Evolutionary conservation across 2,329 filamentous ascomycete species (phyloP), one percentile per base, ranked within the genome.

Genomic region (Blastomyces parvus): DNA sequence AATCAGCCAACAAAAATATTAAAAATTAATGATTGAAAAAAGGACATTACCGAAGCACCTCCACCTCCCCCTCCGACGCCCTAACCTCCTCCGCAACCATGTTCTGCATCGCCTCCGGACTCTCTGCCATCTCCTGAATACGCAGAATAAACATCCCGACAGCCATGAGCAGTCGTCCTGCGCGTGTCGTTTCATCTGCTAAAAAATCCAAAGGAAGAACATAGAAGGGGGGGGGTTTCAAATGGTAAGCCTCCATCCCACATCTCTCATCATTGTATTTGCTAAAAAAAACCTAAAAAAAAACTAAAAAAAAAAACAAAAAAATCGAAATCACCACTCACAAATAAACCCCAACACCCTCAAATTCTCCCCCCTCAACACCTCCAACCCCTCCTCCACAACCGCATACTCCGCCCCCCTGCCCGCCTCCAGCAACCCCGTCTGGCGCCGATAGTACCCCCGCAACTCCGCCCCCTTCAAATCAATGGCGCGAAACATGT

Each of bases 101-200:
- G 3, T 13, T 58, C 11, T 25, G 36, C 55, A 58, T 58, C 36
- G 40, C n/a, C 19, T 27, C 36, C 3, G 55, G 55, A 22, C n/a
- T 19, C 11, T 42, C 55, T 7, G 55, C 33, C 55, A 42, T 38
- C 36, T 58, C 55, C 38, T 58, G n/a, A 6, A 58, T 58, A 8
- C 36, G 55, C 3, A 58, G 36, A 58, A 58, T 42, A 36, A 6
- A 58, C 4, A 13, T 42, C 1, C 55, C 55, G 19, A 58, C 55
- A 19, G n/a, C 33, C 55, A 58, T 58, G 42, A 58, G 55, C 8
- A 58, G 36, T 40, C 36, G 17, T 25, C 55, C 55, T 13, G 36
- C 55, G 11, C 55, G 40, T 3, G 55, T 58, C 38, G 55, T 58
- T 40, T 58, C 55, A 40, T 58, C 55, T 25, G 38, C 55, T 58